Base-by-base conservation (phyloP, 2,329 filamentous ascomycete genomes). In the Cladobotryum protrusum region DNA sequence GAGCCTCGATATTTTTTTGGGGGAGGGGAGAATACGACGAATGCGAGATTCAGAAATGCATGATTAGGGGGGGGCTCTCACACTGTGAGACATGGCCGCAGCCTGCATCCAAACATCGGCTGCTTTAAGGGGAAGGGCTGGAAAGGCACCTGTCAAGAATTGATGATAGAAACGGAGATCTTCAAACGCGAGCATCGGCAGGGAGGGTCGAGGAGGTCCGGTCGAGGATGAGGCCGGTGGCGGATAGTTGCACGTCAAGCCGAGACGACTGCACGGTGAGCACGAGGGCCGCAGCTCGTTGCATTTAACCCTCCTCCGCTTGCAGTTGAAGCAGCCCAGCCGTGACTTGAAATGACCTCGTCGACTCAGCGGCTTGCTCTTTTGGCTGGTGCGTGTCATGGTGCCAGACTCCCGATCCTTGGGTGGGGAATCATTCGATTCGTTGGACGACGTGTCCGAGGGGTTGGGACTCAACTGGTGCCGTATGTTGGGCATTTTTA, bases 161-260 rank as follows among this genome's bases (percentile, higher is more conserved):
- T 77, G 74, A 51, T 76, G 73, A 52, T 76, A 77, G 54, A 76
- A 74, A 7, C 71, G 64, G 60, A 78, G 65, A 54, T 78, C 74
- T 39, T 72, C 63, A 14, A 70, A 57, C 20, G 61, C 64, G 49
- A 74, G 72, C 29, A 44, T 49, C 19, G 57, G 53, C 20, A 55
- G 40, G 7, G 52, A 45, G 34, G 56, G 45, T 14, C 54, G 48
- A 14, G 56, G 47, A 5, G 49, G 19, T 8, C 44, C 44, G 17
- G 45, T 52, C 7, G 18, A 49, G 4, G 47, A 24, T 11, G 49
- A 24, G 24, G 50, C 37, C 8, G 53, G 29, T 32, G 54, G 20
- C 14, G 67, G 60, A 49, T 69, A 67, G 52, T 63, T 56, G 59
- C 68, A 71, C 3, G 50, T 46, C 19, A 71, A 53, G 5, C 63